Evolutionary conservation across 2,329 filamentous ascomycete genomes (phyloP), one percentile per base, ranked within the genome.

Genomic region (Colletotrichum sp.): DNA sequence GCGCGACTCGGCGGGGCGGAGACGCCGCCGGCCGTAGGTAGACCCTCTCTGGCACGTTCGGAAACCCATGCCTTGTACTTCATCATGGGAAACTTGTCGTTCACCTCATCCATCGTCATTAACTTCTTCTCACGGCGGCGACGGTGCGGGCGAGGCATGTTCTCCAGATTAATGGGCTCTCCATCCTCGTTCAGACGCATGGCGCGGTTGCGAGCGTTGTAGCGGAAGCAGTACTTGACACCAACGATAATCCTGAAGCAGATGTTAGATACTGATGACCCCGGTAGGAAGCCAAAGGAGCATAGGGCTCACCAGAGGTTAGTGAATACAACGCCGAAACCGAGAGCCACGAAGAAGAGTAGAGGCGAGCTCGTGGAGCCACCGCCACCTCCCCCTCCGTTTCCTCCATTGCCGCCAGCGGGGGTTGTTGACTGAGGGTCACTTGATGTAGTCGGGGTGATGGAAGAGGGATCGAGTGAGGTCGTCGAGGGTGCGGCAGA

Each of bases 21-120:
- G 71, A 98, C 95, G 48, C 96, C 97, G 70, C 96, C 97, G 70
- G 92, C 91, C 12, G 95, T 94, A 5, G 96, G 93, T 62, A 98
- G 87, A 9, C 96, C 97, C 83, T 97, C 92, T 73, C 93, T 92
- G 72, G 96, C 96, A 75, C 96, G 93, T 71, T 92, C 92, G 8
- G 94, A 93, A 75, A 97, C 94, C 96, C 97, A 99, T 68, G 91
- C 92, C 88, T 99, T 98, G 90, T 99, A 99, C 85, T 98, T 98
- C 80, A 93, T 93, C 86, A 98, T 92, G 0, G 97, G 96, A 81
- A 99, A 99, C 80, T 97, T 95, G 79, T 97, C 96, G 83, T 99
- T 98, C 77, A 99, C 97, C 85, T 99, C 97, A 77, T 99, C 97
- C 93, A 98, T 98, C 3, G 94, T 95, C 97, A 99, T 98, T 79